Evolutionary conservation across 805 yeast species (phyloP).

Genomic region (Starmerella vaccinii): DNA sequence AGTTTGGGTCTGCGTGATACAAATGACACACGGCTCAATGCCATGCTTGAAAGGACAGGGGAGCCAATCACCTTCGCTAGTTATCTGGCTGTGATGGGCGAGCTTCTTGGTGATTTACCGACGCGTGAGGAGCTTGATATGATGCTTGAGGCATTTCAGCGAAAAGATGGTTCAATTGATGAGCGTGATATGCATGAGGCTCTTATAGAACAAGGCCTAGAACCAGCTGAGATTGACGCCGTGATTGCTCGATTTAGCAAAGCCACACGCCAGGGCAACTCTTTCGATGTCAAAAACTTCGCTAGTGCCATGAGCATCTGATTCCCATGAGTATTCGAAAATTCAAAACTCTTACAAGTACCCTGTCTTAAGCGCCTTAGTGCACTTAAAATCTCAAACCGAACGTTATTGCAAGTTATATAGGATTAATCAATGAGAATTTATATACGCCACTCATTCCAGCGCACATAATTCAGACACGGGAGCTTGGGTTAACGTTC

Average conservation of each 20-base stretch:
- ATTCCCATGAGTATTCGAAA: too few relatives aligned
- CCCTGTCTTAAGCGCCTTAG: too few relatives aligned
- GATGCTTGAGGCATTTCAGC: slow-evolving; percentile 23
- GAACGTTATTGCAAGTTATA: too few relatives aligned
- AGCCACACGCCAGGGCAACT: slow-evolving; percentile 18
- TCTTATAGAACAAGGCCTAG: slow-evolving; percentile 20
- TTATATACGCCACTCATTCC: too few relatives aligned
- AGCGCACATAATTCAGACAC: too few relatives aligned
- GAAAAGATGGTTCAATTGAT: slow-evolving; percentile 20
- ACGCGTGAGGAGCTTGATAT: slow-evolving; percentile 22
- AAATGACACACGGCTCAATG: slow-evolving; percentile 15
- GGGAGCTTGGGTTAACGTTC: too few relatives aligned
- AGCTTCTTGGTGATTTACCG: slow-evolving; percentile 20
- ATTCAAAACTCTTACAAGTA: too few relatives aligned
- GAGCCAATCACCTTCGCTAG: slow-evolving; percentile 24
- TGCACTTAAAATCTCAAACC: too few relatives aligned
- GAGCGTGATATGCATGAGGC: slow-evolving; percentile 16
- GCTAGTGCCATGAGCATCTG: slow-evolving; percentile 15
- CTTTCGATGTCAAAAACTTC: slow-evolving; percentile 21
- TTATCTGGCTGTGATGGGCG: slow-evolving; percentile 25
- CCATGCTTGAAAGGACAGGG: slow-evolving; percentile 25
- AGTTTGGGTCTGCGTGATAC: slow-evolving; percentile 22
- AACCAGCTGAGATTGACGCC: slow-evolving; percentile 16
- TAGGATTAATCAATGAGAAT: too few relatives aligned
- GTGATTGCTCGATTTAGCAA: slow-evolving; percentile 19